These are phyloP conservation scores for Phoma sp. DNA, from an alignment of 2,329 filamentous ascomycete species.

Conservation along the genomic window DNA sequence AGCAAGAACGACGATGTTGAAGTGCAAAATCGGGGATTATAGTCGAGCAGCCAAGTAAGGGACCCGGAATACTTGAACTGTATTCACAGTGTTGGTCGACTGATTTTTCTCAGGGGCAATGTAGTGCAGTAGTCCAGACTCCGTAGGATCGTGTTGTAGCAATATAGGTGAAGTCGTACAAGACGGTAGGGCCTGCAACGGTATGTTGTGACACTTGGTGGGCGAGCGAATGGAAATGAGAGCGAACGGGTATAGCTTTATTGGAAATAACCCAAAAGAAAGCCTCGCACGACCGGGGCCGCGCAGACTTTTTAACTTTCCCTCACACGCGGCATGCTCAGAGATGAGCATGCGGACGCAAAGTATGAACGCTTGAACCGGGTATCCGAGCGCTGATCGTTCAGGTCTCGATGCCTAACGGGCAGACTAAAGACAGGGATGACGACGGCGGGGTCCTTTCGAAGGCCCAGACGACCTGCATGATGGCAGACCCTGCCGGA, in stretches of 20 bases:
- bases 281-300: conserved; percentile 17
- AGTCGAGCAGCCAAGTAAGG: conserved; percentile 13
- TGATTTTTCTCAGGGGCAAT: conserved; percentile 1
- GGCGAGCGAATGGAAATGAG: conserved; percentile 1
- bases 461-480: conserved; percentile 23
- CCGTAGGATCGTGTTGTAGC: conserved; percentile 5
- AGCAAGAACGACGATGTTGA: neutral
- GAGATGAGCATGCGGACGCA: conserved; percentile 29
- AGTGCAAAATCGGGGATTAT: conserved; percentile 1
- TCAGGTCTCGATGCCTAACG: conserved; percentile 33
- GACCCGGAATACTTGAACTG: conserved; percentile 8
- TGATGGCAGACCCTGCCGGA: conserved; percentile 13
- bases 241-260: conserved; percentile 15
- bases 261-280: conserved; percentile 8
- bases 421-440: conserved; percentile 29
- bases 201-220: conserved; percentile 15
- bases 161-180: conserved; percentile 12
- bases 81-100: conserved; percentile 12
- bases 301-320: conserved; percentile 30
- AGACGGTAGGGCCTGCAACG: conserved; percentile 11
- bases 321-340: conserved; percentile 15
- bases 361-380: conserved; percentile 19
- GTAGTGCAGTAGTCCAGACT: conserved; percentile 17
- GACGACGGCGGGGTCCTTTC: conserved; percentile 19
- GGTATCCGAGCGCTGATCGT: conserved; percentile 30